A percentile compares a stretch with the other conserved stretches of the same genome.
These are phyloP conservation scores for Ulmus americana DNA, from an alignment of 331 rosid genomes.

Conservation along the genomic window DNA sequence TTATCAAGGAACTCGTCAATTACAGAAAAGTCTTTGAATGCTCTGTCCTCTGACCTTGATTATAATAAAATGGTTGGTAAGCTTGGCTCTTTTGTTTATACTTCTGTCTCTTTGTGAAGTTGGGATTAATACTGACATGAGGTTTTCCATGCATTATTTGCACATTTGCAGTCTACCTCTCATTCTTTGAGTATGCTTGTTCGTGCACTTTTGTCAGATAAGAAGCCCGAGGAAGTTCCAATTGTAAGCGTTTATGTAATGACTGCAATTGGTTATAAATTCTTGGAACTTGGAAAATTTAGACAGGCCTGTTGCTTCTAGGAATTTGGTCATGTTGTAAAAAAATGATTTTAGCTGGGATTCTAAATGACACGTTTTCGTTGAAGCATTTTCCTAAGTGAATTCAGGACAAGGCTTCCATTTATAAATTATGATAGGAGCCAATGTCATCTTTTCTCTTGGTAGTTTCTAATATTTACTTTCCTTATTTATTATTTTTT, in stretches of 20 bases:
- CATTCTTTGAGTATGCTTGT: slow-evolving; percentile 65
- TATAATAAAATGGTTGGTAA: slow-evolving; percentile 72
- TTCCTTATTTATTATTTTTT: slow-evolving; percentile 25
- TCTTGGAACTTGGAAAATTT: not conserved
- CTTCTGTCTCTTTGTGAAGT: slow-evolving; percentile 19
- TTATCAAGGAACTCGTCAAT: slow-evolving; percentile 61
- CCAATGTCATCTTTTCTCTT: not conserved
- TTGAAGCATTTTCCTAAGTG: too few relatives aligned
- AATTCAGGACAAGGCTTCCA: not conserved
- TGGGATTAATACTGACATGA: slow-evolving; percentile 17
- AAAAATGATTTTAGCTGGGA: not conserved
- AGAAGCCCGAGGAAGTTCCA: slow-evolving; percentile 91
- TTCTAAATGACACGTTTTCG: not conserved
- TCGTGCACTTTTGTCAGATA: slow-evolving; percentile 60
- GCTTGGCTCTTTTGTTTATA: slow-evolving; percentile 24
- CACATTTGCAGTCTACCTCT: slow-evolving; percentile 48
- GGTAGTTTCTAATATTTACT: not conserved
- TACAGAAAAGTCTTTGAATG: slow-evolving; percentile 48
- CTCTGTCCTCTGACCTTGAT: slow-evolving; percentile 40
- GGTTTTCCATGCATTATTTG: slow-evolving; percentile 10
- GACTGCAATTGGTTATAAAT: slow-evolving; percentile 1
- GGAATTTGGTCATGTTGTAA: not conserved
- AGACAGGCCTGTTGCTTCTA: slow-evolving; percentile 2
- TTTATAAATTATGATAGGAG: too few relatives aligned
- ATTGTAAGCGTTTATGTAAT: slow-evolving; percentile 40